Percentiles rank a stretch among this genome's conserved stretches.
phyloP scores from a whole-genome alignment of 2,329 filamentous ascomycete species.

The Didymella segeticola region DNA sequence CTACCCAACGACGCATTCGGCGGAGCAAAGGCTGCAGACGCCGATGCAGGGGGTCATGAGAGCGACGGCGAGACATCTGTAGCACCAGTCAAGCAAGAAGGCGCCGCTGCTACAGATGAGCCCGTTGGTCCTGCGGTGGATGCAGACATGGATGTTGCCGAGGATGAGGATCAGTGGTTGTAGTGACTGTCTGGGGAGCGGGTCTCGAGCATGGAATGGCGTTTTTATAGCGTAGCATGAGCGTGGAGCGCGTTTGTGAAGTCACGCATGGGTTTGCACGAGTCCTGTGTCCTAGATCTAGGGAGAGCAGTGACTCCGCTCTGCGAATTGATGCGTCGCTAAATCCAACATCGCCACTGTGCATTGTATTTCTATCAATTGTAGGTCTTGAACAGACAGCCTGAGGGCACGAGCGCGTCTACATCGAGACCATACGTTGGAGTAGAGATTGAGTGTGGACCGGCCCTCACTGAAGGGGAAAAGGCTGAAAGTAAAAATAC shows the following conservation, averaged over 20 bases:
- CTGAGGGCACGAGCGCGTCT: too few relatives aligned
- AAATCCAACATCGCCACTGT: too few relatives aligned
- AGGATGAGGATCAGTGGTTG: conserved; percentile 44
- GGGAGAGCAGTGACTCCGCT: too few relatives aligned
- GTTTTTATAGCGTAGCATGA: neutral
- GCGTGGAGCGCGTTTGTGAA: neutral
- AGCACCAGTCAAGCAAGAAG: conserved; percentile 15
- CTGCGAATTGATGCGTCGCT: too few relatives aligned
- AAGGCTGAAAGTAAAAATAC: too few relatives aligned
- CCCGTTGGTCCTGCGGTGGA: conserved; percentile 17
- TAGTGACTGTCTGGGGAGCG: neutral
- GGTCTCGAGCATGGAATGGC: neutral
- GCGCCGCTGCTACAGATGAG: conserved; percentile 11
- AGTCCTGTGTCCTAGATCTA: too few relatives aligned
- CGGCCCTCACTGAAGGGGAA: too few relatives aligned
- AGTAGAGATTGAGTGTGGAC: too few relatives aligned
- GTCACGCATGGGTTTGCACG: too few relatives aligned
- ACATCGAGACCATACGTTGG: too few relatives aligned
- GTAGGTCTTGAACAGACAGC: too few relatives aligned
- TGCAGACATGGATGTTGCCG: conserved; percentile 44
- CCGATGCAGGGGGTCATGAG: neutral
- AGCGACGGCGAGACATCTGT: conserved; percentile 25
- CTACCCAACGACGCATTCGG: conserved; percentile 47
- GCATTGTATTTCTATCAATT: too few relatives aligned
- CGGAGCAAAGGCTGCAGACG: conserved; percentile 12